Evolutionary conservation across 805 yeast species (phyloP).

Genomic region (Candida quercuum): DNA sequence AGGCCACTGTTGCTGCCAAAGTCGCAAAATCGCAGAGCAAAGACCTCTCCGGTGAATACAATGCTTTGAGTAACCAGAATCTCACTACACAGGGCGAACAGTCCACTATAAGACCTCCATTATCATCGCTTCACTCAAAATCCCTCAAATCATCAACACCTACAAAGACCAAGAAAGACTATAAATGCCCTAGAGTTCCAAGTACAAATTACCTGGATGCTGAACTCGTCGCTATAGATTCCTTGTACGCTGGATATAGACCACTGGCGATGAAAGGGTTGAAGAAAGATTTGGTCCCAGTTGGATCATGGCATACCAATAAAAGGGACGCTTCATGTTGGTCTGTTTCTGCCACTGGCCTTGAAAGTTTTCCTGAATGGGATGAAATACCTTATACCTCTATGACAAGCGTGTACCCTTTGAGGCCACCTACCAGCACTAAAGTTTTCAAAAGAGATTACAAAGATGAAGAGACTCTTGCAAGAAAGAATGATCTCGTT

Average conservation of each 20-base stretch:
- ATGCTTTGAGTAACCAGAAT: slow-evolving; percentile 23
- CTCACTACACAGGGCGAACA: slow-evolving; percentile 5
- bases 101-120: neutral
- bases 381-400: slow-evolving; percentile 27
- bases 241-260: slow-evolving; percentile 18
- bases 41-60: slow-evolving; percentile 18
- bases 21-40: slow-evolving; percentile 6
- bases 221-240: slow-evolving; percentile 14
- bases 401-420: slow-evolving; percentile 29
- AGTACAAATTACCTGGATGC: slow-evolving; percentile 13
- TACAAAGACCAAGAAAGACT: slow-evolving; percentile 4
- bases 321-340: slow-evolving; percentile 25
- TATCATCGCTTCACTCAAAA: neutral
- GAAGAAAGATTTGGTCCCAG: slow-evolving; percentile 27
- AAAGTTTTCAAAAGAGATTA: neutral
- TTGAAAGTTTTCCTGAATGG: slow-evolving; percentile 30
- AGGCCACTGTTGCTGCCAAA: slow-evolving; percentile 16
- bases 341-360: slow-evolving; percentile 31
- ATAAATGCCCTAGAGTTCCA: slow-evolving; percentile 17
- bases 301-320: slow-evolving; percentile 20
- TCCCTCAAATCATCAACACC: slow-evolving; percentile 4
- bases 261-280: slow-evolving; percentile 19
- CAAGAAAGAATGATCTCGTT: neutral
- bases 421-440: slow-evolving; percentile 24
- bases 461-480: slow-evolving; percentile 4